Conservation (phyloP, 2,329 filamentous ascomycete species). For the Bipolaris bicolor region DNA sequence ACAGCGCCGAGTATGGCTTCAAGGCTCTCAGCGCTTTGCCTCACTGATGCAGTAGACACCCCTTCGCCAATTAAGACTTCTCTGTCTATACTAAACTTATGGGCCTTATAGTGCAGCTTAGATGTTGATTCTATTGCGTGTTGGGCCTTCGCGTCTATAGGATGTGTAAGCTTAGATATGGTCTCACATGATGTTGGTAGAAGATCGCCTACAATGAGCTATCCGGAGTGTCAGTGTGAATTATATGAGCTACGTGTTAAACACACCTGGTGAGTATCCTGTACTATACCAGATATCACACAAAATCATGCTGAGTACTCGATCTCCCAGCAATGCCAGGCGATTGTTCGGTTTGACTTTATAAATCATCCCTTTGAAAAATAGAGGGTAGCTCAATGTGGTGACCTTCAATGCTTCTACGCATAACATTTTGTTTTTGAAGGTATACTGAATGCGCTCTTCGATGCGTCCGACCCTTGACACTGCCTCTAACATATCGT, state of each 20-base stretch:
- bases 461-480: conserved; percentile 24
- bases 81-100: conserved; percentile 15
- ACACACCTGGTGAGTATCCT: conserved; percentile 16
- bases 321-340: conserved; percentile 33
- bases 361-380: conserved; percentile 19
- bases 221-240: conserved; percentile 3
- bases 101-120: conserved; percentile 12
- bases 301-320: conserved; percentile 19
- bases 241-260: background rate
- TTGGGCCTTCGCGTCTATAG: conserved; percentile 1
- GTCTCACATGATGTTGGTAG: background rate
- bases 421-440: conserved; percentile 27
- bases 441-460: conserved; percentile 25
- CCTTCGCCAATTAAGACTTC: conserved; percentile 9
- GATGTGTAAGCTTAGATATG: background rate
- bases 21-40: conserved; percentile 27
- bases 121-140: conserved; percentile 6
- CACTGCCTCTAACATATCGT: conserved; percentile 26
- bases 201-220: conserved; percentile 10
- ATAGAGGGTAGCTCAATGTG: conserved; percentile 11
- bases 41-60: background rate
- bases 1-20: conserved; percentile 34
- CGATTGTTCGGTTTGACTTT: conserved; percentile 23
- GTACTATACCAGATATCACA: conserved; percentile 27
- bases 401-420: conserved; percentile 29